Base-by-base conservation (phyloP, 768 basidiomycete species). In the Kwoniella europaea region DNA sequence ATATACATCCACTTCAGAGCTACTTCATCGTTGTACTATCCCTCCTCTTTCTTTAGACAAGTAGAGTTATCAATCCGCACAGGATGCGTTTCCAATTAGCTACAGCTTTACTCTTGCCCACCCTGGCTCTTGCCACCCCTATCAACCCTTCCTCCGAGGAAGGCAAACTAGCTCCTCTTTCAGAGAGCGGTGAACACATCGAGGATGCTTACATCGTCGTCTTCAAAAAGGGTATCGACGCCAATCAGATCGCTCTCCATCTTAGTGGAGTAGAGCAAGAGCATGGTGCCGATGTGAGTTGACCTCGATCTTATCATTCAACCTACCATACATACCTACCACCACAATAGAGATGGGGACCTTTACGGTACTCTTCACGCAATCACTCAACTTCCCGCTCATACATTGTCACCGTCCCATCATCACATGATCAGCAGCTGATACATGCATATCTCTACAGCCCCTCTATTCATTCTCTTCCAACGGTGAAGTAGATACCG, bases 191-290 rank as follows among this genome's bases (percentile, higher is more conserved):
- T 9, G 73, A 82, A 66, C 66, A 67, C 66, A 79, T 82, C 67
- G 75, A 80, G 12, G 91, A 95, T 86, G 92, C 92, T n/a, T 98
- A 98, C 86, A 93, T 98, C 73, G 89, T 98, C 82, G 88, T 94
- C 82, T 87, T 98, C 73, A 93, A 92, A 87, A 87, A 89, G 69
- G 89, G 88, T 67, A 73, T 90, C 13, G 86, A 89, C 4, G 77
- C 86, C 10, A 83, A 86, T 18, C 85, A 90, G 52, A 86, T 91
- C 82, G 85, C 88, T 84, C 68, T 76, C 55, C 94, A 96, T 82
- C 84, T 94, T 84, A 90, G 90, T 82, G 90, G 91, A 84, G 84
- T 97, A 63, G 85, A 90, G 80, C 84, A 82, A n/a, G 85, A 85
- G n/a, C 89, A 91, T 50, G 86, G 88, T 61, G 81, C 85, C 58